Evolutionary conservation across 225 moss, liverwort and hornwort species (phyloP), one percentile per base, ranked within the genome.

Genomic region (Sphagnum tenellum): DNA sequence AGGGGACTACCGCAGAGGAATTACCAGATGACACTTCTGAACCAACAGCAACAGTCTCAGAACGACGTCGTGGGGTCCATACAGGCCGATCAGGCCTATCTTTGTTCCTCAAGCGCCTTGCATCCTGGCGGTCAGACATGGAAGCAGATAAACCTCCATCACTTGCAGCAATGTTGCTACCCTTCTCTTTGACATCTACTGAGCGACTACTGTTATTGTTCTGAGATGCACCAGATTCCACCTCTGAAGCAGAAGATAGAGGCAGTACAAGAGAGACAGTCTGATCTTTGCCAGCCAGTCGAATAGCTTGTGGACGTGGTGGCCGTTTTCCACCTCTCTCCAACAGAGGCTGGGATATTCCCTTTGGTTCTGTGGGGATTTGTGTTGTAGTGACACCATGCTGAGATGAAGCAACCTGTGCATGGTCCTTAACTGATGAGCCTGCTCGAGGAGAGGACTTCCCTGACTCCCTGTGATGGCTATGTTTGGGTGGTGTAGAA

Each of bases 21-120:
- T 67, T 79, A 49, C 65, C 71, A 48, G 78, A 77, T 49, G 70
- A 62, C 64, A 81, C 64, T 13, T 78, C 88, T 62, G 65, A 60
- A 64, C 59, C 72, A n/a, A 48, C 75, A 29, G 29, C 29, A 49
- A 60, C 80, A 63, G 82, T 70, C 14, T 98, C 93, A 48, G 79
- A 66, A 49, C 98, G 90, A 71, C 98, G 88, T 61, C 98, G 93
- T 48, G 98, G 98, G 63, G 98, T 98, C 98, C 98, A 98, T 3
- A 98, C 90, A 46, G 98, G 92, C 64, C 98, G 81, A 65, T 98
- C 98, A 54, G 98, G 98, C 75, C 98, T 89, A 60, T 98, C 98
- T 74, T 98, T 98, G 78, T 98, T 98, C 71, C 98, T 85, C 49
- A 98, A 85, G 62, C 93, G 90, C 74, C 98, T 81, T 52, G 98